Percentiles rank a stretch among this genome's conserved stretches.
Evolutionary conservation across 371 early-diverging fungal genomes (phyloP).

Genomic region (Mucor indicus): DNA sequence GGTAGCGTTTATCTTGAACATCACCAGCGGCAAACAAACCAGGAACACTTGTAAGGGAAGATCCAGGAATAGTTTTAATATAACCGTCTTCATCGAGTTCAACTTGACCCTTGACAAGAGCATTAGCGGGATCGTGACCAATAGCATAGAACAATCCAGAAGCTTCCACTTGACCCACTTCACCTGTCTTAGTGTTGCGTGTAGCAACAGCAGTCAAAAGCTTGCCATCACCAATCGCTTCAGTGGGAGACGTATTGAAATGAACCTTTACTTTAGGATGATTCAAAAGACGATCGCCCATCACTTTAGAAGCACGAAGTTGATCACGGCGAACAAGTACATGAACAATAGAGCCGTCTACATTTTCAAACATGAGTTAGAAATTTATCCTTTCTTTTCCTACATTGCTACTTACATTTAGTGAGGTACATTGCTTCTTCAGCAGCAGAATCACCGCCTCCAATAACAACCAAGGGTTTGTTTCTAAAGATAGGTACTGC

Average conservation of each 20-base stretch:
- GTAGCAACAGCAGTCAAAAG: slow-evolving; percentile 72
- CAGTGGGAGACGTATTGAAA: slow-evolving; percentile 86
- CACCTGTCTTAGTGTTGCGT: slow-evolving; percentile 66
- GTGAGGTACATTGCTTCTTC: slow-evolving; percentile 96
- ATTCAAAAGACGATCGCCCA: slow-evolving; percentile 81
- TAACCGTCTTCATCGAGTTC: slow-evolving; percentile 86
- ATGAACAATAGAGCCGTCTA: slow-evolving; percentile 84
- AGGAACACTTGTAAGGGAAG: slow-evolving; percentile 75
- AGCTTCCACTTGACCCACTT: slow-evolving; percentile 63
- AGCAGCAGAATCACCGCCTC: slow-evolving; percentile 98
- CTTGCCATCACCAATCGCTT: slow-evolving; percentile 80
- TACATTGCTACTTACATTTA: slow-evolving; percentile 59
- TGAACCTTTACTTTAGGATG: slow-evolving; percentile 91
- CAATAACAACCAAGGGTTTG: slow-evolving; percentile 89
- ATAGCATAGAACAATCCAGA: slow-evolving; percentile 98
- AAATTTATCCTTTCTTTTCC: slow-evolving; percentile 9
- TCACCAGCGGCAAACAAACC: slow-evolving; percentile 99
- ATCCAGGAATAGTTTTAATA: slow-evolving; percentile 78
- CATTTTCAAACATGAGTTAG: slow-evolving; percentile 8
- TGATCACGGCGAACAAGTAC: slow-evolving; percentile 95
- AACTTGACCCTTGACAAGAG: slow-evolving; percentile 69
- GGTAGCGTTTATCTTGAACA: slow-evolving; percentile 94
- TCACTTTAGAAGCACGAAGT: slow-evolving; percentile 96
- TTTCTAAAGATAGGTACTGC: slow-evolving; percentile 94
- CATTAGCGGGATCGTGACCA: slow-evolving; percentile 94